Evolutionary conservation across 768 basidiomycete genomes (phyloP), one percentile per base, ranked within the genome.

Genomic region (Cytidiella melzeri): DNA sequence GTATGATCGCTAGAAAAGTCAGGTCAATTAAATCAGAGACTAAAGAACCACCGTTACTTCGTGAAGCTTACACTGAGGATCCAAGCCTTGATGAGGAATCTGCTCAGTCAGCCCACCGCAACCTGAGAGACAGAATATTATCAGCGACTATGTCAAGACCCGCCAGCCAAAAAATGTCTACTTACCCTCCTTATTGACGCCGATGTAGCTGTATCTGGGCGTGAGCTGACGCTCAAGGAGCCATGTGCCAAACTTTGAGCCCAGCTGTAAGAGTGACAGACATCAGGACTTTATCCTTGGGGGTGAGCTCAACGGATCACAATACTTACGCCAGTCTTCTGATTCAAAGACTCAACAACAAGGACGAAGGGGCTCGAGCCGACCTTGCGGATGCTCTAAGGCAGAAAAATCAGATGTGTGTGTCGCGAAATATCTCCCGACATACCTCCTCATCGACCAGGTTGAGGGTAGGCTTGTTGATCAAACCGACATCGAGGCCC

Each of bases 381-480:
- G 40, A 87, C 76, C 72, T 88, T 87, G 64, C 61, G 73, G 56
- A 87, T 80, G 19, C 68, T 74, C 78, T 83, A 49, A 21, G 23
- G 12, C 26, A 20, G 4, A 42, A 41, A n/a, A 18, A 24, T 11
- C 11, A 56, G 25, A 41, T 47, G 18, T 19, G 25, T 23, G 13
- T 0, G 40, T 18, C 43, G 1, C 26, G 9, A 23, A 38, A 50
- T 39, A 4, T 40, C 24, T 43, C 19, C 34, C 9, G 34, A 42
- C 65, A 46, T 54, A 83, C 81, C 71, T 88, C 65, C 64, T 93
- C 91, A 64, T 92, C 91, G 11, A 92, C 81, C 23, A 90, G 63
- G 65, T 92, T 92, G 57, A 92, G 69, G 23, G 84, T 83, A 3
- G 87, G 73, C 69, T 92, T 93, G 72, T 93, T 93, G 66, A 93